Evolutionary conservation across 1,284 basidiomycete genomes (phyloP), one percentile per base, ranked within the genome.

Genomic region (Naganishia cerealis): DNA sequence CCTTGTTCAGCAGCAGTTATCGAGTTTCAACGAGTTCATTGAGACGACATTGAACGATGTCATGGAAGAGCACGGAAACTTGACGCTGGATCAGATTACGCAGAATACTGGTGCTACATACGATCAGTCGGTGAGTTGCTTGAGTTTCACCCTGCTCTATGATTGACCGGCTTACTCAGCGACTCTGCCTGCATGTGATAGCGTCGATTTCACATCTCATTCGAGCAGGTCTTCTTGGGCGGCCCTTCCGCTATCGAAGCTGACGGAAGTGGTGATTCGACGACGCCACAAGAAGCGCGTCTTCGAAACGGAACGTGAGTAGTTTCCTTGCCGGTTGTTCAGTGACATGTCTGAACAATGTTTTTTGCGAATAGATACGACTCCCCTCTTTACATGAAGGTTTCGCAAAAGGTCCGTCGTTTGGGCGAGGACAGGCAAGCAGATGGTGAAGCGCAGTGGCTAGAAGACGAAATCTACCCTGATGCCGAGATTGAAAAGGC

Each of bases 1-100:
- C 81, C 88, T 99, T 69, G 96, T 99, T 67, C 87, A 93, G 66
- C 96, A 99, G 80, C 95, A 99, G 80, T 87, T 99, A 67, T 94
- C 96, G 83, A 95, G 92, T 38, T 99, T 96, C 82, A 94, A 99
- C 81, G 96, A 99, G 82, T 99, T 99, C 77, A 92, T 99, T 58
- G 92, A 95, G 80, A 98, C 97, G 77, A 98, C 94, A n/a, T 97
- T 99, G 91, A 95, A 99, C 82, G 95, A 99, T 79, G 85, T 99
- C 40, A 94, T 99, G 42, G 95, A 99, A 77, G 96, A 99, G 82
- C 93, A 92, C 73, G 84, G 88, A 40, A 91, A 92, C 75, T 87
- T 99, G 76, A 94, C 95, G 70, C 84, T 99, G 62, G 95, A 99
- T 82, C 95, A 99, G 81, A 90, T 90, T 68, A 90, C 93, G 77